Conservation (phyloP, 208 protist species). For the Entamoeba invadens region DNA sequence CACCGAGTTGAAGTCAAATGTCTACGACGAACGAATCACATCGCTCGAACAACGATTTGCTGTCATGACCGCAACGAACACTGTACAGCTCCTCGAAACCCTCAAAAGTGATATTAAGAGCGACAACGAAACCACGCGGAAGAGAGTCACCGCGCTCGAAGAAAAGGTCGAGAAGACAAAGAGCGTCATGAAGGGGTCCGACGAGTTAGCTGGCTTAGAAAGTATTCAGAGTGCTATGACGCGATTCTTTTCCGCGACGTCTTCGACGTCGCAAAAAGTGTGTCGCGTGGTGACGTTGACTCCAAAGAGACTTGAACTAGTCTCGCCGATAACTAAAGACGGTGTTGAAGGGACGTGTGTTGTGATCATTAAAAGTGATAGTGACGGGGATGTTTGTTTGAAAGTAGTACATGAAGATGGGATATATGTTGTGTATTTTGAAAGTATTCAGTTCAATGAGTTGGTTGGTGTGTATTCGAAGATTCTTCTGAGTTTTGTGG, state of each 20-base stretch:
- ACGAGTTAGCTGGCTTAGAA: not conserved
- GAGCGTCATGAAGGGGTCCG: not conserved
- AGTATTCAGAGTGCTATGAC: not conserved
- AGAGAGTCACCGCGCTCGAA: not conserved
- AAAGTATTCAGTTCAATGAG: not conserved
- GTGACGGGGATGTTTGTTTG: not conserved
- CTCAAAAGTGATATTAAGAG: not conserved
- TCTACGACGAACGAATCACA: not conserved
- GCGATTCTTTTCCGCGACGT: not conserved
- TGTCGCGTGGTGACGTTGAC: not conserved
- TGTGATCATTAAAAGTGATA: not conserved
- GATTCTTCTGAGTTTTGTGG: not conserved
- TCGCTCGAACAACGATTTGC: not conserved
- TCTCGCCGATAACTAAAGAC: not conserved
- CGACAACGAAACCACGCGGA: not conserved
- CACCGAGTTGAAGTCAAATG: not conserved
- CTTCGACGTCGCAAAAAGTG: not conserved
- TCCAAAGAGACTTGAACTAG: not conserved
- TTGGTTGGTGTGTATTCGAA: not conserved
- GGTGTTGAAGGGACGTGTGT: not conserved
- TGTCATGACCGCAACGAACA: not conserved
- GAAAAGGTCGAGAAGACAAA: not conserved
- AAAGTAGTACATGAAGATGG: not conserved
- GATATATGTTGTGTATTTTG: not conserved
- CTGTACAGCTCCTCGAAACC: not conserved